Evolutionary conservation across 176 grass and related monocot species (phyloP).

Genomic region (Thalia dealbata): DNA sequence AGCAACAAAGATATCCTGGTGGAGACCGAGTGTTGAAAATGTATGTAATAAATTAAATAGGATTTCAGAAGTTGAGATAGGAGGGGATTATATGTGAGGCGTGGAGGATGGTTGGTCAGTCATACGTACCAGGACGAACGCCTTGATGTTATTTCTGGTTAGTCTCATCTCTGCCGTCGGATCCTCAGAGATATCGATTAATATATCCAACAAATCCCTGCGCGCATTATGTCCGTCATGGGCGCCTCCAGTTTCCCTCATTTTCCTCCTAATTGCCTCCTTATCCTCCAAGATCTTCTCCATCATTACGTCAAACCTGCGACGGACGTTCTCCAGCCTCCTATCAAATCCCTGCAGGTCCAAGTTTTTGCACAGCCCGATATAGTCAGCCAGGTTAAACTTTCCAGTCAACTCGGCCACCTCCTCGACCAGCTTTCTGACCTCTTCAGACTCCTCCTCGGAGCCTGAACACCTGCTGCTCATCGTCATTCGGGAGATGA

Average conservation of each 20-base stretch:
- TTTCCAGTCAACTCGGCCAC: constrained; percentile 44
- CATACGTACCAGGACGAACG: constrained; percentile 20
- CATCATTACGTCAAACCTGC: constrained; percentile 42
- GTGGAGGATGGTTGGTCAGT: no score
- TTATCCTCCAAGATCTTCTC: constrained; percentile 48
- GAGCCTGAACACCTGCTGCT: constrained; percentile 30
- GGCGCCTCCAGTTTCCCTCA: background rate
- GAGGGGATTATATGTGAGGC: no score
- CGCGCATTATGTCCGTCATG: background rate
- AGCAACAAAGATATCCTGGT: constrained; percentile 32
- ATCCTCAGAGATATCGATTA: constrained; percentile 28
- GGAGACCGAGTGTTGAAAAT: background rate
- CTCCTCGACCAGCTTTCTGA: constrained; percentile 36
- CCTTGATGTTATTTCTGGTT: constrained; percentile 31
- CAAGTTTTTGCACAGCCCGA: constrained; percentile 35
- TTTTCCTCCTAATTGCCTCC: constrained; percentile 7
- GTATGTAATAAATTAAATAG: no score
- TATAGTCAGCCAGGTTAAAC: constrained; percentile 59
- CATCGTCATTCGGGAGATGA: constrained; percentile 28
- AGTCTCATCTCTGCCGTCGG: constrained; percentile 20
- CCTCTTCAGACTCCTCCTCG: constrained; percentile 29
- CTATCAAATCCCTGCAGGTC: constrained; percentile 63
- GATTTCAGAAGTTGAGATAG: no score
- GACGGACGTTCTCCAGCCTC: constrained; percentile 32
- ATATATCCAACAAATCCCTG: constrained; percentile 36